These are phyloP conservation scores for Fusarium veterinarium DNA, from an alignment of 2,329 filamentous ascomycete species.

Conservation along the genomic window DNA sequence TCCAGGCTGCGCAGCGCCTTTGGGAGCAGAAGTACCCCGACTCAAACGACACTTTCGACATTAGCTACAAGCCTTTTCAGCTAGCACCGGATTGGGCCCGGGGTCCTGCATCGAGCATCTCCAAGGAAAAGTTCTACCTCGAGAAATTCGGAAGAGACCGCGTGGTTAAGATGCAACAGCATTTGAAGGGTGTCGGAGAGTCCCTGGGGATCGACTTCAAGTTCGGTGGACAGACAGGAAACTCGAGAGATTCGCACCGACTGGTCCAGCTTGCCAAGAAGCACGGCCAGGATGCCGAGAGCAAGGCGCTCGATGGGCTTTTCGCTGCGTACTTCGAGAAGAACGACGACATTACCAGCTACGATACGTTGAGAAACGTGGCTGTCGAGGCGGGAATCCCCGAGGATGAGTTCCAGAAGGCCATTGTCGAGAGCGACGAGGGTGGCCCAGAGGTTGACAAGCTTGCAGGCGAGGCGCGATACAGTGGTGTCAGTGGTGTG, in stretches of 20 bases:
- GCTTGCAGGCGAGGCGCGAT: constrained; percentile 44
- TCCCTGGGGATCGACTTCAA: constrained; percentile 57
- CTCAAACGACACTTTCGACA: constrained; percentile 68
- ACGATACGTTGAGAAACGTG: constrained; percentile 50
- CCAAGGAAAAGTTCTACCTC: constrained; percentile 53
- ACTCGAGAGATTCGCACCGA: constrained; percentile 83
- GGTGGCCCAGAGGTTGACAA: constrained; percentile 56
- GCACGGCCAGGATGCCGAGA: constrained; percentile 64
- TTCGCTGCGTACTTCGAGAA: constrained; percentile 58
- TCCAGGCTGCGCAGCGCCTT: constrained; percentile 58
- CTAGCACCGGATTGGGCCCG: constrained; percentile 52
- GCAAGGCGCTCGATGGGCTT: constrained; percentile 62
- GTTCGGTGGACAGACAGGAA: constrained; percentile 77
- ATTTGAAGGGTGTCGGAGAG: constrained; percentile 47
- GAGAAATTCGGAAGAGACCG: constrained; percentile 73
- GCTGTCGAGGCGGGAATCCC: constrained; percentile 60
- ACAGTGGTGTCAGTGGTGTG: constrained; percentile 68
- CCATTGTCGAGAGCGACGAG: constrained; percentile 58
- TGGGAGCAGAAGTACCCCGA: constrained; percentile 56
- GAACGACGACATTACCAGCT: constrained; percentile 57
- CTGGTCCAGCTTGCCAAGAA: constrained; percentile 62
- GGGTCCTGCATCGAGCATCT: constrained; percentile 47
- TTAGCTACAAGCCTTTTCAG: constrained; percentile 60
- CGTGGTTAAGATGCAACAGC: constrained; percentile 50
- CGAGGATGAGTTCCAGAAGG: constrained; percentile 50